Conservation (phyloP, 805 yeast species). For the Candida coquimbonensis region DNA sequence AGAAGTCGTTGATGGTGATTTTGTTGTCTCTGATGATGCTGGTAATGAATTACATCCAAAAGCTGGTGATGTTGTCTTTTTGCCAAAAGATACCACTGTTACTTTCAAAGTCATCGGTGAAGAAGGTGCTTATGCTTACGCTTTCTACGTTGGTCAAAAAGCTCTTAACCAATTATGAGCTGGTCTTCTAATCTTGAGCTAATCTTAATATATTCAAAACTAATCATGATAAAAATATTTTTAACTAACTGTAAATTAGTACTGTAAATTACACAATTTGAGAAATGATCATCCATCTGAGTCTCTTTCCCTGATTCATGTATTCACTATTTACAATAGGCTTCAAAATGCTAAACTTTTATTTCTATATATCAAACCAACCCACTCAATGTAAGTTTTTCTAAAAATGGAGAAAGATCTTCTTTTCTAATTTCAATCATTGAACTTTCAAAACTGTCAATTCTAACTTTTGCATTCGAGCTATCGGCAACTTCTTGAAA, state of each 20-base stretch:
- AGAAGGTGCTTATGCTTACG: conserved; percentile 45
- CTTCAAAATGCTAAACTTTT: background rate
- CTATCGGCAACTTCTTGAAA: conserved; percentile 81
- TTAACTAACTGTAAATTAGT: no score
- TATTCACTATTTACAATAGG: no score
- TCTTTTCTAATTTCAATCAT: conserved; percentile 86
- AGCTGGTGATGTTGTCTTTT: conserved; percentile 64
- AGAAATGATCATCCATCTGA: background rate
- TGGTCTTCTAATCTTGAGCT: background rate
- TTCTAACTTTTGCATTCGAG: conserved; percentile 82
- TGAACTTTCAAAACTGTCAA: conserved; percentile 92
- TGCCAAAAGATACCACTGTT: conserved; percentile 61
- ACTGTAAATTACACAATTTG: no score
- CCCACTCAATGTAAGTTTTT: conserved; percentile 73
- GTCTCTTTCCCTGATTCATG: no score
- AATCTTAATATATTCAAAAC: background rate
- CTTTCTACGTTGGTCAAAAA: conserved; percentile 23
- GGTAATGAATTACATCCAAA: conserved; percentile 49
- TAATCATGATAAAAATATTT: background rate
- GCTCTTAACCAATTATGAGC: conserved; percentile 10
- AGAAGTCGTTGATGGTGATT: conserved; percentile 61
- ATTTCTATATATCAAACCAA: conserved; percentile 26
- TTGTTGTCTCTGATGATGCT: conserved; percentile 54
- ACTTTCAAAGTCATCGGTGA: conserved; percentile 57
- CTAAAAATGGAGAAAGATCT: conserved; percentile 82